Percentiles rank a stretch among this genome's conserved stretches.
Evolutionary conservation across 2,329 filamentous ascomycete species (phyloP).

Genomic region (Fusarium decemcellulare): DNA sequence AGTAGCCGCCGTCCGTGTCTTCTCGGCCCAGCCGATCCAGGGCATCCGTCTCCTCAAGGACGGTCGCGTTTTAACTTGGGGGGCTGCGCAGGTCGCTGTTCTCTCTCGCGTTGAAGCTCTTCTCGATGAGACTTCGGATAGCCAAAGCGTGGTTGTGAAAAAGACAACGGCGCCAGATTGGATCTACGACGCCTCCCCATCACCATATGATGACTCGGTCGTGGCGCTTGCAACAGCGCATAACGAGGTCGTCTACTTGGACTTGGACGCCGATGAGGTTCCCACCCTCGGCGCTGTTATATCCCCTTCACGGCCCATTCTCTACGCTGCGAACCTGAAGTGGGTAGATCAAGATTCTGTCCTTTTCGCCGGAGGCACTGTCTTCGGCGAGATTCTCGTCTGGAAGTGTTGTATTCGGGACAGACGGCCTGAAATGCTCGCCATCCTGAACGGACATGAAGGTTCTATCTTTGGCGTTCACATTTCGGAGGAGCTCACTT

Average conservation of each 20-base stretch:
- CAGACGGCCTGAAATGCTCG: constrained; percentile 58
- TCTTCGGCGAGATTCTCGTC: constrained; percentile 93
- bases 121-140: constrained; percentile 42
- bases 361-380: constrained; percentile 89
- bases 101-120: constrained; percentile 43
- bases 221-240: constrained; percentile 86
- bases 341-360: constrained; percentile 72
- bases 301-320: constrained; percentile 82
- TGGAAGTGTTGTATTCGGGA: constrained; percentile 77
- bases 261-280: constrained; percentile 45
- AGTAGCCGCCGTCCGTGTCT: constrained; percentile 65
- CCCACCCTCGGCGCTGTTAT: constrained; percentile 65
- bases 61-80: constrained; percentile 75
- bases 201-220: constrained; percentile 56
- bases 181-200: constrained; percentile 78
- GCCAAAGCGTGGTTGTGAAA: constrained; percentile 31
- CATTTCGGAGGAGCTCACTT: constrained; percentile 72
- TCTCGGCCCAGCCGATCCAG: constrained; percentile 80
- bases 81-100: constrained; percentile 70
- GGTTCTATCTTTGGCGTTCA: constrained; percentile 94
- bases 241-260: constrained; percentile 79
- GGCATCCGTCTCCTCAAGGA: constrained; percentile 69
- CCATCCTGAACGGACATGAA: constrained; percentile 79
- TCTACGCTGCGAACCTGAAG: constrained; percentile 86
- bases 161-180: constrained; percentile 76